Conservation (phyloP, 768 basidiomycete species). For the Pleurotus pulmonarius region DNA sequence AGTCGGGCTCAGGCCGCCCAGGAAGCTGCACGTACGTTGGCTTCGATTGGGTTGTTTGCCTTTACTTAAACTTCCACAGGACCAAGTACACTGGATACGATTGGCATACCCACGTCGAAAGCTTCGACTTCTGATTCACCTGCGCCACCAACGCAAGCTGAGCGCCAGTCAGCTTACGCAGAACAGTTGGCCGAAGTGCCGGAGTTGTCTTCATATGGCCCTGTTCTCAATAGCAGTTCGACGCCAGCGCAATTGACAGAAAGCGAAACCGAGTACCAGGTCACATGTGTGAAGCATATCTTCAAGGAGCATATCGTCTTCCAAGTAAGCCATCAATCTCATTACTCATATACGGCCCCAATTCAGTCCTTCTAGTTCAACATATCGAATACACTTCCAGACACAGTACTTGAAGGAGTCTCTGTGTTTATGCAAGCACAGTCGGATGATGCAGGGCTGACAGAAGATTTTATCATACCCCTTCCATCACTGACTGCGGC, state of each 20-base stretch:
- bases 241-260: constrained; percentile 87
- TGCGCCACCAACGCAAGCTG: constrained; percentile 77
- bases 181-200: constrained; percentile 85
- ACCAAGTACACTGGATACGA: constrained; percentile 83
- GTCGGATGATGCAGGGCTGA: constrained; percentile 66
- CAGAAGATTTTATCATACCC: constrained; percentile 94
- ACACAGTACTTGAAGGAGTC: constrained; percentile 92
- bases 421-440: constrained; percentile 90
- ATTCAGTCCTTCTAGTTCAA: constrained; percentile 66
- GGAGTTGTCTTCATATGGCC: constrained; percentile 81
- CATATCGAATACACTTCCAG: constrained; percentile 93
- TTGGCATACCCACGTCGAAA: constrained; percentile 64
- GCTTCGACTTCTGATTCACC: constrained; percentile 52
- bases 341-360: background rate
- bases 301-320: constrained; percentile 96
- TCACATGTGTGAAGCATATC: constrained; percentile 93
- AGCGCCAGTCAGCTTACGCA: constrained; percentile 84
- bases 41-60: background rate
- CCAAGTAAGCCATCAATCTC: constrained; percentile 57
- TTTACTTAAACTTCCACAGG: constrained; percentile 37
- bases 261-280: constrained; percentile 97
- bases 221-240: constrained; percentile 80
- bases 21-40: constrained; percentile 74
- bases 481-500: constrained; percentile 63
- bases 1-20: constrained; percentile 89